phyloP scores from a whole-genome alignment of 192 early-diverging fungal species.

The Coemansia sp. region DNA sequence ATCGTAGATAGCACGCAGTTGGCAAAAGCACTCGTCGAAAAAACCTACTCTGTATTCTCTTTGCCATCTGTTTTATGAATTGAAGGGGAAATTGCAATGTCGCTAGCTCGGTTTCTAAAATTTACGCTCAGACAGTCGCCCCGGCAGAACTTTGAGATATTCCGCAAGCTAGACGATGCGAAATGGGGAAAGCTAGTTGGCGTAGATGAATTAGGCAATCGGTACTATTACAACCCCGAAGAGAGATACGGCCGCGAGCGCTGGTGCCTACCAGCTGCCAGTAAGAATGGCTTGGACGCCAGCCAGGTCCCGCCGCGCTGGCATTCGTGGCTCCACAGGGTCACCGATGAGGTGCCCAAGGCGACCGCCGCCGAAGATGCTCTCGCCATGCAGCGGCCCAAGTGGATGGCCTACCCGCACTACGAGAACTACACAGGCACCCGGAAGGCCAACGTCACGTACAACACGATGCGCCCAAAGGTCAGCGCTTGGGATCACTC shows the following conservation, averaged over 20 bases:
- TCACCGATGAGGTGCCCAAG: constrained; percentile 44
- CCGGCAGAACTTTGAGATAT: constrained; percentile 47
- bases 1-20: not conserved
- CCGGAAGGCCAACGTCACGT: constrained; percentile 44
- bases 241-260: constrained; percentile 78
- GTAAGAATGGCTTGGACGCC: constrained; percentile 55
- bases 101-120: constrained; percentile 44
- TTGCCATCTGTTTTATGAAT: not conserved
- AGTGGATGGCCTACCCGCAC: constrained; percentile 51
- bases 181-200: constrained; percentile 73
- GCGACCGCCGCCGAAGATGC: constrained; percentile 28
- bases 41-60: not conserved
- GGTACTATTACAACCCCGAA: constrained; percentile 69
- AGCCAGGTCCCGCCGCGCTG: constrained; percentile 71
- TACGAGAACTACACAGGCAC: constrained; percentile 52
- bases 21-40: not conserved
- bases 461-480: constrained; percentile 53
- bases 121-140: constrained; percentile 40
- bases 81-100: constrained; percentile 18
- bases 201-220: constrained; percentile 70
- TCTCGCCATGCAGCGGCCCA: constrained; percentile 29
- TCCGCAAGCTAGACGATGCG: constrained; percentile 53
- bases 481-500: constrained; percentile 39
- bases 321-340: constrained; percentile 56
- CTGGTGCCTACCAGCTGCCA: constrained; percentile 66